phyloP scores from a whole-genome alignment of 805 yeast genomes.

The Sugiyamaella marilandica region DNA sequence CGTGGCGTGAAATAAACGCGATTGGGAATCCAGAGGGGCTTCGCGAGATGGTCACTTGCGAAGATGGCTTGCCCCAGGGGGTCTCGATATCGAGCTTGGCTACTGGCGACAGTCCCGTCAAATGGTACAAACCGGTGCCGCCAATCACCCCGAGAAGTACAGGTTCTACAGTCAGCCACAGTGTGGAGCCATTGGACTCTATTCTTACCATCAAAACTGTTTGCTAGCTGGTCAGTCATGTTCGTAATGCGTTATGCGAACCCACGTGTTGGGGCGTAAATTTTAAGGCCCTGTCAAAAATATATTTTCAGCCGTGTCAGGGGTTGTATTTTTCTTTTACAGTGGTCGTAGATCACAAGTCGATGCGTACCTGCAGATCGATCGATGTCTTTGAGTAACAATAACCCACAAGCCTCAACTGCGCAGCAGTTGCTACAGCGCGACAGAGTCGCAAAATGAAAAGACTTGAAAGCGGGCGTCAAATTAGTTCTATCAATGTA shows the following conservation, averaged over 20 bases:
- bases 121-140: constrained; percentile 94
- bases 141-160: constrained; percentile 89
- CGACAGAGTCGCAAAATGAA: too few relatives aligned
- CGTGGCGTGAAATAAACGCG: constrained; percentile 95
- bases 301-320: not conserved
- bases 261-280: not conserved
- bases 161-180: constrained; percentile 42
- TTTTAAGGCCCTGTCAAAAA: not conserved
- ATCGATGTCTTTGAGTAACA: too few relatives aligned
- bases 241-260: not conserved
- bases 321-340: not conserved
- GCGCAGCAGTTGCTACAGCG: too few relatives aligned
- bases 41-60: constrained; percentile 86
- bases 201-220: constrained; percentile 24
- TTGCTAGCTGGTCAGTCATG: constrained; percentile 17
- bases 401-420: too few relatives aligned
- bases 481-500: too few relatives aligned
- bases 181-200: not conserved
- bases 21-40: constrained; percentile 74
- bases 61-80: constrained; percentile 97
- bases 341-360: too few relatives aligned
- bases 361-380: too few relatives aligned
- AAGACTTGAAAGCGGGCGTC: too few relatives aligned
- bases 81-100: constrained; percentile 78
- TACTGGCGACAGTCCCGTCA: constrained; percentile 77